Conservation (phyloP, 2,329 filamentous ascomycete species). For the Bipolaris oryzae region DNA sequence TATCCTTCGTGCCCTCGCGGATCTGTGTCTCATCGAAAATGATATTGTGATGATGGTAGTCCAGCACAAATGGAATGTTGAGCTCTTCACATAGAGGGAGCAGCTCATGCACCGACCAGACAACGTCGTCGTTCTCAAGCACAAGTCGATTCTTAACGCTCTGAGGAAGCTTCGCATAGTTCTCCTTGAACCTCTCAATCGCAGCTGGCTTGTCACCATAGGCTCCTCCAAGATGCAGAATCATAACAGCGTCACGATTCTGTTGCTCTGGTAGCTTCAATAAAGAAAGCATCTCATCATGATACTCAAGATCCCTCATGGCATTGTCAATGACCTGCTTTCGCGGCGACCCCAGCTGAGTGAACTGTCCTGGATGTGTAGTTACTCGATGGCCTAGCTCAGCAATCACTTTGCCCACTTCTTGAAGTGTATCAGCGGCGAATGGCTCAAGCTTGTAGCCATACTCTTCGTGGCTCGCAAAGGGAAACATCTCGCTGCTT, state of each 20-base stretch:
- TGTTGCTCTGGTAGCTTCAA: constrained; percentile 78
- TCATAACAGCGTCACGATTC: constrained; percentile 89
- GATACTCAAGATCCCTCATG: constrained; percentile 83
- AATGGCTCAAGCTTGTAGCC: constrained; percentile 87
- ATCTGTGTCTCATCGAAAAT: constrained; percentile 75
- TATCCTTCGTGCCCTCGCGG: constrained; percentile 83
- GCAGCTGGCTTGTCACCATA: constrained; percentile 87
- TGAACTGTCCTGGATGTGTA: constrained; percentile 88
- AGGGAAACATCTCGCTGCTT: constrained; percentile 96
- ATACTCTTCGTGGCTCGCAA: constrained; percentile 85
- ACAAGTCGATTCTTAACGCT: constrained; percentile 81
- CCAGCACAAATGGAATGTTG: constrained; percentile 90
- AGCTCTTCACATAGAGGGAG: constrained; percentile 89
- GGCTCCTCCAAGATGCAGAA: constrained; percentile 88
- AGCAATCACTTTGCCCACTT: constrained; percentile 76
- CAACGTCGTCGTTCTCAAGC: constrained; percentile 92
- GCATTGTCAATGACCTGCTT: constrained; percentile 76
- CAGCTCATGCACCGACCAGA: constrained; percentile 90
- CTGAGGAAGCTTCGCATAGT: constrained; percentile 70
- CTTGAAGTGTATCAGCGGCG: constrained; percentile 75
- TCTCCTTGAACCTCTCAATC: constrained; percentile 75
- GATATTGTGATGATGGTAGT: constrained; percentile 96
- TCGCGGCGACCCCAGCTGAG: constrained; percentile 84
- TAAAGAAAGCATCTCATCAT: constrained; percentile 81
- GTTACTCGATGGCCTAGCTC: constrained; percentile 84